Conservation (phyloP, 2,329 filamentous ascomycete genomes). For the Colletotrichum sansevieriae region DNA sequence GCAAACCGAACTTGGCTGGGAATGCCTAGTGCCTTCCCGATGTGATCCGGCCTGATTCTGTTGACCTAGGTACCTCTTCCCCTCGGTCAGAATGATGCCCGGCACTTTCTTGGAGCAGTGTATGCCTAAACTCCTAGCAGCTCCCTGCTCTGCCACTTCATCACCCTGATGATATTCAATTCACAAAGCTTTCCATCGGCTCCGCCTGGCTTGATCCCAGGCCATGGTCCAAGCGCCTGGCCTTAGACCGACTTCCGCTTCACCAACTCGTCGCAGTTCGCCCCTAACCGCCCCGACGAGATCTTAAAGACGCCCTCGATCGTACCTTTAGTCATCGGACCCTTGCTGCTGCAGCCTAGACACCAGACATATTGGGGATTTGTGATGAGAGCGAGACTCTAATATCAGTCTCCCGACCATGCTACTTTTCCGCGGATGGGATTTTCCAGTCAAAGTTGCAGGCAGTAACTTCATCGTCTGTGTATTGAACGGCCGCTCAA, state of each 20-base stretch:
- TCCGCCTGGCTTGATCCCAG: neutral
- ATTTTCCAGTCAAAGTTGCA: neutral
- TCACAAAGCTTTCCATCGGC: neutral
- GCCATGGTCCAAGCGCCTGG: neutral
- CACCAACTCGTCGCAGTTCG: neutral
- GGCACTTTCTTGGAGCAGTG: neutral
- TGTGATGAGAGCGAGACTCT: neutral
- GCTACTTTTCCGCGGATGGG: neutral
- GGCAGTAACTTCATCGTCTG: neutral
- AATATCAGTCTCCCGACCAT: neutral
- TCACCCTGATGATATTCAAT: neutral
- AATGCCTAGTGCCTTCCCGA: neutral
- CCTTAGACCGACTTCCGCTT: neutral
- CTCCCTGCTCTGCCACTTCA: neutral
- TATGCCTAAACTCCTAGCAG: neutral
- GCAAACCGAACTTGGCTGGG: neutral
- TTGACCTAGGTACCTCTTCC: neutral
- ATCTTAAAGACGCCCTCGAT: neutral
- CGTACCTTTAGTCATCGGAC: neutral
- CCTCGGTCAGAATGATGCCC: neutral
- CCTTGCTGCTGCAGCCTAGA: neutral
- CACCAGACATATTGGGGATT: neutral
- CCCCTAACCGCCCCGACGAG: neutral
- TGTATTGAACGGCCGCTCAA: neutral
- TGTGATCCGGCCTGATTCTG: fast-evolving